Evolutionary conservation across 2,329 filamentous ascomycete genomes (phyloP).

Genomic region (Pestalotiopsis fici): DNA sequence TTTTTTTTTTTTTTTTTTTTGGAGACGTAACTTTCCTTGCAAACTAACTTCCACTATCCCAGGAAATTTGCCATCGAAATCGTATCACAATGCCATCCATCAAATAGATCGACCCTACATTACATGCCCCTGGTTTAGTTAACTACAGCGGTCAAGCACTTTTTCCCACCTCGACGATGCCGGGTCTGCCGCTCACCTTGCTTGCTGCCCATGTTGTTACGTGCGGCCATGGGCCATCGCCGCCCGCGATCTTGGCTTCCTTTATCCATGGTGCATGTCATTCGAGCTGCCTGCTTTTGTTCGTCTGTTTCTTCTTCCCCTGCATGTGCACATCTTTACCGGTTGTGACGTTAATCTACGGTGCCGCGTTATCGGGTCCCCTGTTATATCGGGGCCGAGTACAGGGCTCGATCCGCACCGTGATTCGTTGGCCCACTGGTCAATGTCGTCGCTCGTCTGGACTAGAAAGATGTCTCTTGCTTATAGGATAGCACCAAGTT

Average conservation of each 20-base stretch:
- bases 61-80: constrained; percentile 7
- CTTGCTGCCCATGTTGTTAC: not conserved
- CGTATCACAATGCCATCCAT: not conserved
- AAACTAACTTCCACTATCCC: not conserved
- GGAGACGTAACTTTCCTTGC: not conserved
- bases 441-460: constrained; percentile 4
- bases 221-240: not conserved
- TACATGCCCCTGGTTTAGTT: not conserved
- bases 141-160: not conserved
- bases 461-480: not conserved
- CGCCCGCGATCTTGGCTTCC: not conserved
- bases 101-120: not conserved
- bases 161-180: not conserved
- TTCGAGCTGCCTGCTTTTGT: not conserved
- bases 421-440: constrained; percentile 2
- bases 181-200: constrained; percentile 3
- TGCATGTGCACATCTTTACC: constrained; percentile 9
- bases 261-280: not conserved
- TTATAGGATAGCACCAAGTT: not conserved
- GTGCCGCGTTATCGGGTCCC: constrained; percentile 5
- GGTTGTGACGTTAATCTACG: constrained; percentile 5
- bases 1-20: not conserved
- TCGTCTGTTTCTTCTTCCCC: not conserved
- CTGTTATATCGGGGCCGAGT: constrained; percentile 3
- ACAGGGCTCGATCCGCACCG: not conserved